Base-by-base conservation (phyloP, 2,329 filamentous ascomycete genomes). In the Aspergillus amoenus region DNA sequence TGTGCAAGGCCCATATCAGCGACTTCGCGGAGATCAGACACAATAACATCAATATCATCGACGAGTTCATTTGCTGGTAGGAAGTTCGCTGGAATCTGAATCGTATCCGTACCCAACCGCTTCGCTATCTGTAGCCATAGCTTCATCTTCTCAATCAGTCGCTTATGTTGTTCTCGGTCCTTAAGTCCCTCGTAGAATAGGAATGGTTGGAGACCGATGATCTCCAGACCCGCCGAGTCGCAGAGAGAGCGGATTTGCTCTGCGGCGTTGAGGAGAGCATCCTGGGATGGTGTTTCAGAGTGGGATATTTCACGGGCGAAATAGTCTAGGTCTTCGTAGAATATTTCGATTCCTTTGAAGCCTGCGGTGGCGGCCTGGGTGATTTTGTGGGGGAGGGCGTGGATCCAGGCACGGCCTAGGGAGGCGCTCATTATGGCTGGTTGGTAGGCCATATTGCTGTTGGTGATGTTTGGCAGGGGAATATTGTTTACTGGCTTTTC, bases 391-490 rank as follows among this genome's bases (percentile, higher is more conserved):
- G 79, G 72, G 27, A 93, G 79, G 30, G 80, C 78, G 72, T 93
- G 90, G 61, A 88, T 84, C 68, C 87, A 88, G 66, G 85, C 85
- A 42, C 88, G 85, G 42, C 90, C 90, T 1, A 93, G 81, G 47
- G 88, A 92, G 81, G 91, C 90, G 61, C 88, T 88, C 56, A 86
- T 86, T 68, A 93, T 92, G 40, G 82, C 88, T 61, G 88, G 48
- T n/a, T 45, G 48, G 39, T 24, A 56, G 12, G 82, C 42, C 64
- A 68, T 69, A 21, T 21, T 21, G 4, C 21, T 21, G 21, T 3
- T 4, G 9, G 8, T 30, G 27, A 9, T 30, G 9, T 12, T 30
- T 30, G 2, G 9, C 3, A 30, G 27, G 27, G 9, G 27, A 30
- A 30, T 30, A 30, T 30, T 30, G 27, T 11, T 11, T 11, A 3